A percentile compares a stretch with the other conserved stretches of the same genome.
These are phyloP conservation scores for Epichloe scottii DNA, from an alignment of 2,329 filamentous ascomycete genomes.

Conservation along the genomic window DNA sequence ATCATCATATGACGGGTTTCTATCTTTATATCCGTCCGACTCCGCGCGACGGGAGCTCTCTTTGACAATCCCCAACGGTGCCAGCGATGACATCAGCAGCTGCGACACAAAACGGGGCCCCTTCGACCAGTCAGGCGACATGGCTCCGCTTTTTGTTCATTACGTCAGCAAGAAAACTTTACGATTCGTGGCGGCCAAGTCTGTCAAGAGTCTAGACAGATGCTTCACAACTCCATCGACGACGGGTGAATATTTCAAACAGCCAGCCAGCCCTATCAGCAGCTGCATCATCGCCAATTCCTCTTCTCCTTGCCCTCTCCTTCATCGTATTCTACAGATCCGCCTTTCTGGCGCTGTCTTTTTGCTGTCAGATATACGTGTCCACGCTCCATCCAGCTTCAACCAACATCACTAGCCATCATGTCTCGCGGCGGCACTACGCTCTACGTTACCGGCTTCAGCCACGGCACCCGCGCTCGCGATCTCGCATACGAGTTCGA, in stretches of 20 bases:
- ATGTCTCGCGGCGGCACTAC: slow-evolving; percentile 94
- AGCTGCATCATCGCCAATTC: slow-evolving; percentile 4
- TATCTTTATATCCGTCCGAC: background rate
- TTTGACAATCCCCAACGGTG: too few species aligned
- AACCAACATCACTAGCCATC: slow-evolving; percentile 14
- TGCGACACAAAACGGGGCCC: too few species aligned
- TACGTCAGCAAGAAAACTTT: slow-evolving; percentile 13
- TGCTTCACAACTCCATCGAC: slow-evolving; percentile 4
- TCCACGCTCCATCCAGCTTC: slow-evolving; percentile 2
- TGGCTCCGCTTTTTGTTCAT: background rate
- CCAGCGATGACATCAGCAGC: too few species aligned
- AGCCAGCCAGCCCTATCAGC: slow-evolving; percentile 2
- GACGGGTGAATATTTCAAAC: background rate
- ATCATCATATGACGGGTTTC: too few species aligned
- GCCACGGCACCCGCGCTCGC: slow-evolving; percentile 95
- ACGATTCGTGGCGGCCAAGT: slow-evolving; percentile 2
- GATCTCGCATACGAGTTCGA: slow-evolving; percentile 99
- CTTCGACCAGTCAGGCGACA: background rate
- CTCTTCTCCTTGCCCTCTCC: background rate
- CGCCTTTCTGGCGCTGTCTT: slow-evolving; percentile 1
- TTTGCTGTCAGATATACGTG: slow-evolving; percentile 4
- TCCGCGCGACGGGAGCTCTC: background rate
- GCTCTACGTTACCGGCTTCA: slow-evolving; percentile 98
- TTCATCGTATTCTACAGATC: background rate
- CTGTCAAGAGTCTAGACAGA: background rate